Base-by-base conservation (phyloP, 2,329 filamentous ascomycete genomes). In the Diatrype stigma region DNA sequence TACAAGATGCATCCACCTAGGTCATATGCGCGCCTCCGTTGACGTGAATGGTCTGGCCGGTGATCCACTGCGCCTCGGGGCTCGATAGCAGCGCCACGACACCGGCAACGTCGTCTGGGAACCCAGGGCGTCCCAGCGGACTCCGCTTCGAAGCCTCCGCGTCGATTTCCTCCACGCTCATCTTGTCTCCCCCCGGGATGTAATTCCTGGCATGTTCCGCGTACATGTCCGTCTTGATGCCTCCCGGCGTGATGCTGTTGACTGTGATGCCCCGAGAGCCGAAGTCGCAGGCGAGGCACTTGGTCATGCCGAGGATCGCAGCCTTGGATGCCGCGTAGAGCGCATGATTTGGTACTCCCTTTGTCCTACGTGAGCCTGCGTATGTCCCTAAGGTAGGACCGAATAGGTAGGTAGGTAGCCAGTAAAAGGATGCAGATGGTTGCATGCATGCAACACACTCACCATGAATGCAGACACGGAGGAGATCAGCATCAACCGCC, bases 61-160 rank as follows among this genome's bases (percentile, higher is more conserved):
- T 56, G 22, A 56, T 21, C 55, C 55, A 57, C 44, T 53, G 45
- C 8, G 50, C 45, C 48, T 56, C 55, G 4, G 51, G 53, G 6
- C 71, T 71, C 0, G 73, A 52, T 2, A 62, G 58, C 47, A 75
- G 71, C 4, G 71, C 67, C 1, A 62, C 52, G 5, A 66, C 64
- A 2, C 66, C 73, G 6, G 72, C 73, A 45, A 72, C 63, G 7
- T 57, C 55, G 4, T 57, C 47, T 1, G 55, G 52, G 10, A 44
- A 49, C 10, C 53, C 53, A 7, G 46, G 47, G 2, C 53, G 16
- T 17, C 38, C 30, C 28, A 55, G 22, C 14, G 53, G 51, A 34
- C 51, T 53, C 45, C 42, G 28, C 3, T n/a, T 19, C 19, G 44
- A 19, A 14, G 51, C 21, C 28, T 44, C 51, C 19, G 23, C 42